phyloP scores from a whole-genome alignment of 2,329 filamentous ascomycete species.

The Fonsecaea nubica region DNA sequence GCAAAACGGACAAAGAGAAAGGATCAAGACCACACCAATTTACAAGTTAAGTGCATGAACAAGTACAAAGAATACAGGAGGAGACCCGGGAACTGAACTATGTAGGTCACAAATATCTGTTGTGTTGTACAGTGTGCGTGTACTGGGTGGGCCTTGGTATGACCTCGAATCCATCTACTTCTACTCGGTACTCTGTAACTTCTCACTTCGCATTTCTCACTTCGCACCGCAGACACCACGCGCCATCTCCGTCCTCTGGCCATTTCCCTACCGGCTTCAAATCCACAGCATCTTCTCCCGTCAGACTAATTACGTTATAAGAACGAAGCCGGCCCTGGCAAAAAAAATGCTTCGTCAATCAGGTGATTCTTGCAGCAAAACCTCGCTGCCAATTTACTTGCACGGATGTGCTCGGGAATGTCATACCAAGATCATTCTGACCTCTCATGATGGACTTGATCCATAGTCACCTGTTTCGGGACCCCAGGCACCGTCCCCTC shows the following conservation, averaged over 20 bases:
- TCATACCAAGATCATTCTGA: neutral
- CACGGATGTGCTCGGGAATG: neutral
- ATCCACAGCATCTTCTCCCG: neutral
- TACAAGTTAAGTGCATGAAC: no score
- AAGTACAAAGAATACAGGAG: no score
- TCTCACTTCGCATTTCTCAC: neutral
- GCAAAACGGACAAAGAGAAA: no score
- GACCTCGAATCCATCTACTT: no score
- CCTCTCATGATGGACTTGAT: conserved; percentile 1
- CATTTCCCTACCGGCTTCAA: neutral
- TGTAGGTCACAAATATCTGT: no score
- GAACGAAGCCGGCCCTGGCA: neutral
- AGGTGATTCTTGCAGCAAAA: neutral
- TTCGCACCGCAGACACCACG: neutral
- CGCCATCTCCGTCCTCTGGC: neutral
- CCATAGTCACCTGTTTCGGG: neutral
- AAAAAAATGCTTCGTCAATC: neutral
- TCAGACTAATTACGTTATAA: neutral
- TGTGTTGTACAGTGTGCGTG: no score
- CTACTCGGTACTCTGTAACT: no score
- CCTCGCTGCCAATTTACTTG: neutral
- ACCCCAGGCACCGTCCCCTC: neutral
- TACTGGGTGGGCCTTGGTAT: no score
- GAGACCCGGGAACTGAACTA: no score
- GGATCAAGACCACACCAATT: no score